These are phyloP conservation scores for Eucalyptus tenuipes DNA, from an alignment of 345 rosid species.

Conservation along the genomic window DNA sequence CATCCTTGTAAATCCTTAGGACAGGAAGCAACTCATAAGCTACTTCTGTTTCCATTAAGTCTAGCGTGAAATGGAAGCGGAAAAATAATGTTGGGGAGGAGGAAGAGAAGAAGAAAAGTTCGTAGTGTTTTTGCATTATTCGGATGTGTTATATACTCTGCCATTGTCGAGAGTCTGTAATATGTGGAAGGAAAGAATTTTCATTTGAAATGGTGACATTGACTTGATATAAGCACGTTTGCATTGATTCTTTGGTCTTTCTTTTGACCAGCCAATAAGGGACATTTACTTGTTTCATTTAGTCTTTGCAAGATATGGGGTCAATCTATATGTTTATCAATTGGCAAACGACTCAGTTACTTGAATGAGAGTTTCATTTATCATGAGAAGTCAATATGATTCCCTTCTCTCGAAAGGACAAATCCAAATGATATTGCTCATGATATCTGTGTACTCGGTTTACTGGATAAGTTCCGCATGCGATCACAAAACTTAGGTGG, in stretches of 20 bases:
- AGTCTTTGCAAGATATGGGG: neutral
- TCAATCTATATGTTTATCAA: neutral
- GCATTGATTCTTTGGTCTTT: neutral
- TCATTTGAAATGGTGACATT: neutral
- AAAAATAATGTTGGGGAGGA: neutral
- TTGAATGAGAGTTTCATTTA: neutral
- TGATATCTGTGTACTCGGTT: neutral
- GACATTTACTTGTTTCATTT: neutral
- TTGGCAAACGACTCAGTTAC: neutral
- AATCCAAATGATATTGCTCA: neutral
- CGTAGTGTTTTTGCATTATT: neutral
- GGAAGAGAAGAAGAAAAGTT: neutral
- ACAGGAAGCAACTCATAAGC: slow-evolving; percentile 1
- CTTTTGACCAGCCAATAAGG: neutral
- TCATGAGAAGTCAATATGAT: neutral
- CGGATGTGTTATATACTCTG: neutral
- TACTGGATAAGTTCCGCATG: neutral
- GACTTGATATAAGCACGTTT: neutral
- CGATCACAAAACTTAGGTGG: neutral
- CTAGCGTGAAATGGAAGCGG: neutral
- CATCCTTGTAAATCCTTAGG: slow-evolving; percentile 14
- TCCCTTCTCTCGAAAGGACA: neutral
- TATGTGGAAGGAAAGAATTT: neutral
- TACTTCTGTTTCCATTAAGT: neutral
- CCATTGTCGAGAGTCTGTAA: neutral